Percentiles rank a stretch among this genome's conserved stretches.
These are phyloP conservation scores for Austroboletus novae-zelandiae DNA, from an alignment of 1,284 basidiomycete species.

Conservation along the genomic window DNA sequence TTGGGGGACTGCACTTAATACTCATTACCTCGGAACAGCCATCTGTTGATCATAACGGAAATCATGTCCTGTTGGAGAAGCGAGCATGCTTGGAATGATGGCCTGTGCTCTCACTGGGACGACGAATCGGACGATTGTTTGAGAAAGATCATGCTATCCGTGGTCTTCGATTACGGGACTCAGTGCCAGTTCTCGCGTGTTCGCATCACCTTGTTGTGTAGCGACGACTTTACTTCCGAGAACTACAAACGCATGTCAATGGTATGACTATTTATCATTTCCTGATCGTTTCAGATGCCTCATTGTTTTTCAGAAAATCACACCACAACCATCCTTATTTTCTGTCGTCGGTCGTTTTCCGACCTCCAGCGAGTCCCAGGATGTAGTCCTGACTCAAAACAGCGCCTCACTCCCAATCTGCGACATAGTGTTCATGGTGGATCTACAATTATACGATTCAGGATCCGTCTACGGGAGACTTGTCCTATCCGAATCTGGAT, in stretches of 20 bases:
- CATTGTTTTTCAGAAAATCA: not conserved
- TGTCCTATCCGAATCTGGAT: not conserved
- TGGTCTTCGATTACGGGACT: slow-evolving; percentile 5
- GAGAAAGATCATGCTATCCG: slow-evolving; percentile 1
- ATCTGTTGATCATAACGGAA: no score
- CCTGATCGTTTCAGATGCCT: not conserved
- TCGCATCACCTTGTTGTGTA: not conserved
- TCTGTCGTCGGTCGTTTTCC: not conserved
- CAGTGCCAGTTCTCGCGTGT: no score
- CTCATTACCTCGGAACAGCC: no score
- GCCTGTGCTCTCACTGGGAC: not conserved
- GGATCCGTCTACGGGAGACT: slow-evolving; percentile 1
- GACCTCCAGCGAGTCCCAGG: not conserved
- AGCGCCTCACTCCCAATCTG: slow-evolving; percentile 6
- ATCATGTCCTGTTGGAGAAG: slow-evolving; percentile 2
- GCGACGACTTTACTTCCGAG: not conserved
- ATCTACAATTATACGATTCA: not conserved
- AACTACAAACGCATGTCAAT: not conserved
- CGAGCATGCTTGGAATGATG: slow-evolving; percentile 11
- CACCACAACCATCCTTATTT: not conserved
- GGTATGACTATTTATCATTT: not conserved
- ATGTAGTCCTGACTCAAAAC: slow-evolving; percentile 1
- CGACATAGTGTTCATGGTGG: slow-evolving; percentile 3
- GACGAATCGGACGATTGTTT: no score
- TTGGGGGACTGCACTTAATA: no score